Evolutionary conservation across 306 rosid species (phyloP), one percentile per base, ranked within the genome.

Genomic region (Mimosa bimucronata): DNA sequence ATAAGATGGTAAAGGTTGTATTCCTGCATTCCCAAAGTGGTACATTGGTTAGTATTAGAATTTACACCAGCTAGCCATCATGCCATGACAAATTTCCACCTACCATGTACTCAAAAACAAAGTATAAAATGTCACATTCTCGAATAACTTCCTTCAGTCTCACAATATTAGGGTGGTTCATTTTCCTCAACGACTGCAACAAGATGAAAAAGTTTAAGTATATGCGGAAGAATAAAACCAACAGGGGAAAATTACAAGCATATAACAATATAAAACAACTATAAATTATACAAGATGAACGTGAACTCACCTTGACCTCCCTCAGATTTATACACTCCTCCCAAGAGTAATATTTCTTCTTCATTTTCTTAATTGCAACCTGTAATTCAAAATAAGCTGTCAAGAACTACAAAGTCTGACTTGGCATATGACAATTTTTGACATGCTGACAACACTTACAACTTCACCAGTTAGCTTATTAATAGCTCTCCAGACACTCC

Each of bases 301-400:
- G 72, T 57, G 66, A 3, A 40, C 18, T 75, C 74, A 96, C 99
- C 99, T 96, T 96, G 79, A 96, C 99, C 83, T 96, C 99, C 77
- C 98, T 92, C 78, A 96, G 88, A 83, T 88, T 96, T 40, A 93
- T 92, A 77, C 99, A 96, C 89, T 96, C 98, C 80, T 93, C 98
- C 99, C 98, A 96, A 3, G 98, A 88, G 83, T 89, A 91, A 84
- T 96, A 96, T 66, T 91, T 93, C 88, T 91, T 91, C 97, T 96
- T 96, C 98, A 96, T 93, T 84, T 91, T 93, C 80, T 96, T 96
- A 73, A 96, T 91, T 9, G 99, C 99, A 85, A 91, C 98, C 99
- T 96, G 89, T 70, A 81, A 77, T 57, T 67, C 74, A 23, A 67
- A 46, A 21, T 45, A 37, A 61, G 44, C 25, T 18, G 30, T 79